phyloP scores from a whole-genome alignment of 495 filamentous ascomycete genomes.

The Penicillium maclennaniae region DNA sequence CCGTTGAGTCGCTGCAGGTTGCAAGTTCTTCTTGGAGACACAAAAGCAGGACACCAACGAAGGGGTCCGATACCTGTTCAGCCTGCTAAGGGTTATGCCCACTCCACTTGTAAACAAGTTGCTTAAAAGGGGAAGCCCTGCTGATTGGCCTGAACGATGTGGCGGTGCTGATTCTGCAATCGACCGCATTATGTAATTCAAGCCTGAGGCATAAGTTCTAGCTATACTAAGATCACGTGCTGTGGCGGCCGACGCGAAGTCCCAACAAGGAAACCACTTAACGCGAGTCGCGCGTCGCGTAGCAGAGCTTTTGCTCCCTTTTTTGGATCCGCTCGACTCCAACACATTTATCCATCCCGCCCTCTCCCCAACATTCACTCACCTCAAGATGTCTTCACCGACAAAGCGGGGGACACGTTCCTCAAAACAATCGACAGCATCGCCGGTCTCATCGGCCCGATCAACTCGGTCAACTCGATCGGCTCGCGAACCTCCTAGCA shows the following conservation, averaged over 20 bases:
- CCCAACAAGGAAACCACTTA: conserved; percentile 39
- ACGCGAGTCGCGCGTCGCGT: conserved; percentile 39
- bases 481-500: conserved; percentile 40
- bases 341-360: conserved; percentile 9
- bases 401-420: conserved; percentile 42
- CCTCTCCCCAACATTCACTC: background rate
- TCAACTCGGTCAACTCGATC: conserved; percentile 18
- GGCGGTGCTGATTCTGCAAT: background rate
- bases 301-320: conserved; percentile 23
- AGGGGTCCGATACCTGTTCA: too few species aligned
- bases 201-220: background rate
- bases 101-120: too few species aligned
- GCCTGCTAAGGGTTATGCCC: too few species aligned
- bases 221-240: background rate
- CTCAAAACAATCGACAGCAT: conserved; percentile 38
- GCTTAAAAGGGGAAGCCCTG: background rate
- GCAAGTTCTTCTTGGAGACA: background rate
- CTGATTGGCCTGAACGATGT: background rate
- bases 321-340: conserved; percentile 8
- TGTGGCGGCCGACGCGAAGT: conserved; percentile 16
- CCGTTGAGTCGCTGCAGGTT: background rate
- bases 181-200: too few species aligned
- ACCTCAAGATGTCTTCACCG: conserved; percentile 47
- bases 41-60: background rate
- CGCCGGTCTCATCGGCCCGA: conserved; percentile 36